Percentiles rank a stretch among this genome's conserved stretches.
phyloP scores from a whole-genome alignment of 257 asterid species.

The Lycium ferocissimum region DNA sequence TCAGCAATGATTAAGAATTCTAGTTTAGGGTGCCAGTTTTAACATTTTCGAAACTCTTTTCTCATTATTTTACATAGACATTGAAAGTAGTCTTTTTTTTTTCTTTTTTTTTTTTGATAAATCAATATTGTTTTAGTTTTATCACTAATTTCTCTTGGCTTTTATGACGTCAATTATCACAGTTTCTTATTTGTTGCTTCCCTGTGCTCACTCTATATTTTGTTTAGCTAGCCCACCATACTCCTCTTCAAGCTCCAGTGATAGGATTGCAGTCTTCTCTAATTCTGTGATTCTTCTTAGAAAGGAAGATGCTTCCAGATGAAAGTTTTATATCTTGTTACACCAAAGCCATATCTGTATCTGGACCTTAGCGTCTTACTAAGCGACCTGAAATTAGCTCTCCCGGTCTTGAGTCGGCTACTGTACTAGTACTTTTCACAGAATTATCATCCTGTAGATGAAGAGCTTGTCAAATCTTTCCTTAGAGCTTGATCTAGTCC shows the following conservation, averaged over 20 bases:
- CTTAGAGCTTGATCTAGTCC: slow-evolving; percentile 16
- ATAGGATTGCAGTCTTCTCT: not conserved
- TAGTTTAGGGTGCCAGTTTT: not conserved
- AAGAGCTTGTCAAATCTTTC: slow-evolving; percentile 17
- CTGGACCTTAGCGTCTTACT: not conserved
- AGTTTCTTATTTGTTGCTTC: slow-evolving; percentile 22
- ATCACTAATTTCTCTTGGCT: not conserved
- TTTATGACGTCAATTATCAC: not conserved
- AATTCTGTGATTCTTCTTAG: not conserved
- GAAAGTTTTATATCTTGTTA: not conserved
- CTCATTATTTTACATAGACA: slow-evolving; percentile 8
- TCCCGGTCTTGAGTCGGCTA: not conserved
- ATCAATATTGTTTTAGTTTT: not conserved
- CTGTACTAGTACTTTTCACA: not conserved
- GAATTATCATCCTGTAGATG: not conserved
- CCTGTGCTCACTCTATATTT: not conserved
- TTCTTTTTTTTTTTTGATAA: not conserved
- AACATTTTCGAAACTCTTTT: not conserved
- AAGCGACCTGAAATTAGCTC: slow-evolving; percentile 9
- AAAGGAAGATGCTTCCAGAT: slow-evolving; percentile 26
- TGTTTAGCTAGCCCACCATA: not conserved
- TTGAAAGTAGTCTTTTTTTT: not conserved
- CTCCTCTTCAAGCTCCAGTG: not conserved
- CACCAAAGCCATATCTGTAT: too few species aligned
- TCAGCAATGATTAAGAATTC: not conserved